Base-by-base conservation (phyloP, 305 asterid species). In the Fraxinus velutina region DNA sequence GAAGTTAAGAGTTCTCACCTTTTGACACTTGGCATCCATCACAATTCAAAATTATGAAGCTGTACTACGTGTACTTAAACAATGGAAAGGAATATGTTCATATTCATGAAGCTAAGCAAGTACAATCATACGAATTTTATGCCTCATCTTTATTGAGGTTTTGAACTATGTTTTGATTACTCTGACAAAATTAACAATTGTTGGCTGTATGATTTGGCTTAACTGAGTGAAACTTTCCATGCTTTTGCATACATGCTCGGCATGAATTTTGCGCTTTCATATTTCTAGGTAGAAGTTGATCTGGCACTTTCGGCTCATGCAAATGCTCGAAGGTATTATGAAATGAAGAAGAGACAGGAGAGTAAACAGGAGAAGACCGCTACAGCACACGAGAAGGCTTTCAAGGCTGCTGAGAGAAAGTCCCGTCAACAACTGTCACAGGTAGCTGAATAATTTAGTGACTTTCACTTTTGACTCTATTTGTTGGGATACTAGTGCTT, bases 241-340 rank as follows among this genome's bases (percentile, higher is more conserved):
- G 60, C 36, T 75, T 39, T 47, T 64, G 47, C 21, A 50, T 15
- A 15, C 60, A 50, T 85, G 50, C 68, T 78, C 52, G 1, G 32
- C 81, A 15, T 78, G 57, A 33, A 22, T 75, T 77, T 36, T 78
- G 60, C 71, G 78, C 66, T 62, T 75, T 83, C 83, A 42, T 73
- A 37, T 84, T 83, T 82, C 70, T 84, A 95, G 99, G 99, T 95
- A 78, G 98, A 93, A 88, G 94, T 95, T 88, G 99, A 95, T 86
- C 92, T 95, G 84, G 93, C 96, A 36, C 97, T 93, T 82, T 91
- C 99, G 6, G 99, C 99, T 30, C 99, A 95, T 91, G 99, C 99
- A 24, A 95, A 95, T 92, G 98, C 99, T 85, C 95, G 99, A 73
- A 91, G 93, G 64, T 95, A 94, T 91, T 95, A 92, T 86, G 99